Base-by-base conservation (phyloP, 441 rosid species). In the Populus hybrid region DNA sequence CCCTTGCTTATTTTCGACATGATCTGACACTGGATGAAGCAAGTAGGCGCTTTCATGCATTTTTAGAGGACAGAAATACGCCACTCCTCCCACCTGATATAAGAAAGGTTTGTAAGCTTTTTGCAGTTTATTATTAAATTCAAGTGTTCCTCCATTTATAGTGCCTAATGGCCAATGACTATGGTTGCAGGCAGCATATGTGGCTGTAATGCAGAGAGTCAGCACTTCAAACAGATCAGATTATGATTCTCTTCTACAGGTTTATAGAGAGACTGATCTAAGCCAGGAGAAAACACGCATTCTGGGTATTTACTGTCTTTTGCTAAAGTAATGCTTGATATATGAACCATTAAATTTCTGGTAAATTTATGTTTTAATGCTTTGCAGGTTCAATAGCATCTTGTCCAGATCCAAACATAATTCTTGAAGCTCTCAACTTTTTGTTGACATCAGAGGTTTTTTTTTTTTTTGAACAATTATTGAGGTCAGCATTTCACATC, bases 281-380 rank as follows among this genome's bases (percentile, higher is more conserved):
- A 92, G 98, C 90, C 94, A 94, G 81, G 98, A 94, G 90, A 96
- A 94, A 89, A 91, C 91, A 26, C 91, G 99, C 82, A 87, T 96
- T 81, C 84, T 96, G 74, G 85, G 99, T 96, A 89, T 42, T 57
- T 61, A 81, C 50, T 34, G 70, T 50, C 67, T 66, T 71, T 66
- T 32, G 10, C 24, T 2, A 65, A 18, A 79, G 12, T 72, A 4
- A 21, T 78, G 69, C 72, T 21, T 28, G 38, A 57, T 35, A 35
- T 78, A 35, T 59, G 66, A 73, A 35, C 72, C 40, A 28, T 18
- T 21, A 10, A 72, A 63, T 80, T 23, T 65, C 18, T 77, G 72
- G 61, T 69, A 77, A 50, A 63, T 46, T 65, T 71, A 64, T 78
- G 38, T 12, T 70, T 71, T 26, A 72, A 16, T 63, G 12, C 18